Evolutionary conservation across 2,329 filamentous ascomycete genomes (phyloP).

Genomic region (Westerdykella sp.): DNA sequence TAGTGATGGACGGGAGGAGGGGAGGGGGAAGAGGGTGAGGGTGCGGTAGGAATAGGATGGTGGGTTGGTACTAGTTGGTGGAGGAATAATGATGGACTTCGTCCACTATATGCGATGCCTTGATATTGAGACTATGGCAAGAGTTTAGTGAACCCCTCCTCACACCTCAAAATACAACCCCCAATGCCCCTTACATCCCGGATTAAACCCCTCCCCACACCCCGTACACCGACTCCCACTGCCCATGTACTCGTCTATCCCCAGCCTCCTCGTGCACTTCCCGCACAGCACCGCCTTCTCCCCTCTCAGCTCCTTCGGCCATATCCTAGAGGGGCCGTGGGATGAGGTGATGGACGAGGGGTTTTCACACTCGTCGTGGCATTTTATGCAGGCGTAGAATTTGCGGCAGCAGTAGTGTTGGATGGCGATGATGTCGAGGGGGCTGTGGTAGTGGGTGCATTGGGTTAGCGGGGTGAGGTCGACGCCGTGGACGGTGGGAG

Average conservation of each 20-base stretch:
- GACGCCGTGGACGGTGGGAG: constrained; percentile 20
- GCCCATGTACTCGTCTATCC: constrained; percentile 26
- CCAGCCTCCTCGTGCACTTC: constrained; percentile 22
- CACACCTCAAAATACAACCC: constrained; percentile 26
- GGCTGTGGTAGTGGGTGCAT: constrained; percentile 29
- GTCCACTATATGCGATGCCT: no score
- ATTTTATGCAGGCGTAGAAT: constrained; percentile 35
- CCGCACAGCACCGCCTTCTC: constrained; percentile 29
- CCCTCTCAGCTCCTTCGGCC: constrained; percentile 14
- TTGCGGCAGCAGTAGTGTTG: constrained; percentile 32
- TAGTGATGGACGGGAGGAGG: neutral
- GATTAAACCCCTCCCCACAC: constrained; percentile 29
- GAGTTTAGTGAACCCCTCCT: no score
- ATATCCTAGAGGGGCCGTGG: constrained; percentile 17
- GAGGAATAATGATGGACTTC: no score
- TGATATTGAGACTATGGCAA: no score
- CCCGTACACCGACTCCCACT: constrained; percentile 21
- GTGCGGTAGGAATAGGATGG: neutral
- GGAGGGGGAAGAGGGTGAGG: neutral
- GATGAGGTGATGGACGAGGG: constrained; percentile 2
- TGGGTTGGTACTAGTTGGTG: neutral
- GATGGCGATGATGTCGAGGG: constrained; percentile 35
- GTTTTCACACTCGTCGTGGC: constrained; percentile 18
- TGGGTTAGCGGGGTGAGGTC: constrained; percentile 25
- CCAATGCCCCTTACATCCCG: constrained; percentile 33